Base-by-base conservation (phyloP, 768 basidiomycete genomes). In the Macrolepiota dolichaula region DNA sequence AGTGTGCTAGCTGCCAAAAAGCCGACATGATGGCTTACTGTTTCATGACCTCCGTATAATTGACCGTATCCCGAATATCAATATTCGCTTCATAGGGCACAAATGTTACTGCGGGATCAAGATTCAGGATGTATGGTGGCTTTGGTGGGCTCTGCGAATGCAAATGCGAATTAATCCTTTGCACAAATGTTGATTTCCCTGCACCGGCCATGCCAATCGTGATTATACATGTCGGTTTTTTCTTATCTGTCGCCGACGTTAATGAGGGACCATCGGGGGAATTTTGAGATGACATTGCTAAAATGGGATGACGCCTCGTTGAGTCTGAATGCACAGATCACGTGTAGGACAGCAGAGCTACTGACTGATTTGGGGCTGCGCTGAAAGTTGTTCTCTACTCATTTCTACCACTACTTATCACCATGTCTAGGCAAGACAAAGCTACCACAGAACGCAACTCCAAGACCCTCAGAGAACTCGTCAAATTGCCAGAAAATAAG, bases 21-120 rank as follows among this genome's bases (percentile, higher is more conserved):
- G n/a, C 29, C 52, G 13, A 46, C 51, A 29, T 19, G 19, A 52
- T 65, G 59, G 88, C 89, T 80, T 80, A 97, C 94, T 98, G 95
- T 84, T 97, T 96, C 97, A 99, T 99, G 67, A 99, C 96, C 75
- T 99, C 91, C 65, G 90, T 85, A 74, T 98, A 99, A 72, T 98
- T 91, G 22, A 99, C 87, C 11, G 97, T 99, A 73, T 99, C 97
- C 63, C 97, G 79, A 55, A 99, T 98, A 73, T 99, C 97, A 63
- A 99, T 98, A 72, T 98, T 98, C 27, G 96, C 87, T 62, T 95
- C 93, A 70, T 94, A 99, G 2, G 96, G 94, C 42, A 94, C 81
- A 61, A 89, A 88, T 7, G 91, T 82, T 2, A 98, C 96, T 1
- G 97, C 97, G 5, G 97, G 97, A 73, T 99, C 97, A 62, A 99